A percentile compares a stretch with the other conserved stretches of the same genome.
Conservation (phyloP, 2,329 filamentous ascomycete genomes). For the Pyrenochaeta sp. region DNA sequence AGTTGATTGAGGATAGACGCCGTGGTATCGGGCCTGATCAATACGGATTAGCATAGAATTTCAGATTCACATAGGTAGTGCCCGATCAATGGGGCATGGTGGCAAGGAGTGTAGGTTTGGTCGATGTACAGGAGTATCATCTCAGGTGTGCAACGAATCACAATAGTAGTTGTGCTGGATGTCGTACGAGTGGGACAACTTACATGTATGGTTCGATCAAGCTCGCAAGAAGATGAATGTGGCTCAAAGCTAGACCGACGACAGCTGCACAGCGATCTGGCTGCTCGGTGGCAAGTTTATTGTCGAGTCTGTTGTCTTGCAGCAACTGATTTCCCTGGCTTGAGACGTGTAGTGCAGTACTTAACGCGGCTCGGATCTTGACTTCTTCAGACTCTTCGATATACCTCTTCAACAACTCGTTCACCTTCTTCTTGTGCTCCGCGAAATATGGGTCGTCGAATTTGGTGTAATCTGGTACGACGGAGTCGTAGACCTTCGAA, state of each 20-base stretch:
- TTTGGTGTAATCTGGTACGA: slow-evolving; percentile 72
- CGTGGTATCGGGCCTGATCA: slow-evolving; percentile 51
- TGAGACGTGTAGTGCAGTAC: slow-evolving; percentile 73
- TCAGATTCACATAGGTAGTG: too few relatives aligned
- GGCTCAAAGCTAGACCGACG: slow-evolving; percentile 82
- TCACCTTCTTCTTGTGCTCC: slow-evolving; percentile 67
- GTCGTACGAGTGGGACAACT: slow-evolving; percentile 13
- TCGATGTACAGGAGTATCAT: too few relatives aligned
- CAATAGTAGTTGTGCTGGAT: not conserved
- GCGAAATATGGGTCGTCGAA: slow-evolving; percentile 55
- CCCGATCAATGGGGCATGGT: too few relatives aligned
- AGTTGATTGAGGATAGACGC: slow-evolving; percentile 81
- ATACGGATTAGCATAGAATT: too few relatives aligned
- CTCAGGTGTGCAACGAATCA: not conserved
- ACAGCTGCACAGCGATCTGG: slow-evolving; percentile 68
- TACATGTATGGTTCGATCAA: slow-evolving; percentile 82
- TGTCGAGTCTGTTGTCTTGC: slow-evolving; percentile 68
- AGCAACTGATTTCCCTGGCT: slow-evolving; percentile 66
- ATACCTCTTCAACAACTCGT: slow-evolving; percentile 72
- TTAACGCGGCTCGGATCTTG: slow-evolving; percentile 73
- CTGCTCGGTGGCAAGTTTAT: slow-evolving; percentile 66
- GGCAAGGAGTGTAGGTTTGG: too few relatives aligned
- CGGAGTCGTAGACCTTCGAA: slow-evolving; percentile 73
- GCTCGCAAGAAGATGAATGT: slow-evolving; percentile 81
- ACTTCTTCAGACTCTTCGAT: slow-evolving; percentile 74